phyloP scores from a whole-genome alignment of 176 grass and related monocot species.

The Aegilops tauschii region DNA sequence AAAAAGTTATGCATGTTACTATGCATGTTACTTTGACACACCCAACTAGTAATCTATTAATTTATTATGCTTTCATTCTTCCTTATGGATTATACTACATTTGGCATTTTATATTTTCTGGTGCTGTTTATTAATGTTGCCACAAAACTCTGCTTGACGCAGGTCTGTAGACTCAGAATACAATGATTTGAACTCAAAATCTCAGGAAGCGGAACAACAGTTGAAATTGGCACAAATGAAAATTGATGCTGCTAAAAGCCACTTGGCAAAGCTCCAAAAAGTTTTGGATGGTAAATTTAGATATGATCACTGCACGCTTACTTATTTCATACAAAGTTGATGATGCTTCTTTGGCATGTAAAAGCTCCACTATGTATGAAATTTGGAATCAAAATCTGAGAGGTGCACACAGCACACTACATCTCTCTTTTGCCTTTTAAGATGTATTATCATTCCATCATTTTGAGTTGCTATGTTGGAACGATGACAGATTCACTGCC shows the following conservation, averaged over 20 bases:
- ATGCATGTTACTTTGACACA: not conserved
- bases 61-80: not conserved
- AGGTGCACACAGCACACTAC: not conserved
- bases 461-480: not conserved
- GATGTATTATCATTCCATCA: not conserved
- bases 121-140: constrained; percentile 30
- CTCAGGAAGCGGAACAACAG: constrained; percentile 73
- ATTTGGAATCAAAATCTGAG: not conserved
- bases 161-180: constrained; percentile 78
- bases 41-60: not conserved
- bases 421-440: not conserved
- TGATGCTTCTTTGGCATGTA: not conserved
- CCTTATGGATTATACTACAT: not conserved
- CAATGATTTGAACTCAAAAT: constrained; percentile 84
- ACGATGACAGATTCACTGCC: not conserved
- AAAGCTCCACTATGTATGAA: constrained; percentile 16
- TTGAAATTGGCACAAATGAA: constrained; percentile 81
- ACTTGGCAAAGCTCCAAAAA: constrained; percentile 72
- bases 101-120: not conserved
- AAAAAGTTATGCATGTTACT: not conserved
- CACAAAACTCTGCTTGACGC: constrained; percentile 3
- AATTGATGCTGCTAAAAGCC: constrained; percentile 59
- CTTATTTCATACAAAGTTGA: constrained; percentile 11
- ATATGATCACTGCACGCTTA: not conserved
- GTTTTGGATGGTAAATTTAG: constrained; percentile 76